Conservation (phyloP, 202 grass and related monocot genomes). For the Dendrocalamus latiflorus region DNA sequence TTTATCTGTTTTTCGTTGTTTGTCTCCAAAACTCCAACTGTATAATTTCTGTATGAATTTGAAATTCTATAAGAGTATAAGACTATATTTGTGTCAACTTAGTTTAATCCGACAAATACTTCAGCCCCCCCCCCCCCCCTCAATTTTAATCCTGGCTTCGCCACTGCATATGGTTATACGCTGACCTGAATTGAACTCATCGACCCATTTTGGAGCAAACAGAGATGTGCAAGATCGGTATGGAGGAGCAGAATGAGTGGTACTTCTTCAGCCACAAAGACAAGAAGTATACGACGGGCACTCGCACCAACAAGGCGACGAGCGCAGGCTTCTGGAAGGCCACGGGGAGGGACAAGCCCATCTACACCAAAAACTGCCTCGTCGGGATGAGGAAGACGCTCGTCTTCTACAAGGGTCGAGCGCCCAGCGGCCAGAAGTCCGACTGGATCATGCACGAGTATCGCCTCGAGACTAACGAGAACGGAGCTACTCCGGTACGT, state of each 20-base stretch:
- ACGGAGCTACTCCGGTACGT: slow-evolving; percentile 47
- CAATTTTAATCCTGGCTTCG: too few species aligned
- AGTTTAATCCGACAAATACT: too few species aligned
- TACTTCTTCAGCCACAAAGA: too few species aligned
- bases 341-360: slow-evolving; percentile 93
- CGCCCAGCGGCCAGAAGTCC: slow-evolving; percentile 86
- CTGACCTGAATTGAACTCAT: not conserved
- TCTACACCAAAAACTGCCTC: slow-evolving; percentile 69
- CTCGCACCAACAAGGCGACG: slow-evolving; percentile 82
- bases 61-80: too few species aligned
- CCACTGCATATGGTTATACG: not conserved
- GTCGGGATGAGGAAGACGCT: slow-evolving; percentile 90
- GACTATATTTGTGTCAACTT: too few species aligned
- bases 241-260: too few species aligned
- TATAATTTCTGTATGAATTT: too few species aligned
- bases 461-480: slow-evolving; percentile 84
- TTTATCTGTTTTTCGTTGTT: too few species aligned
- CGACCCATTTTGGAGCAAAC: not conserved
- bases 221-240: slow-evolving; percentile 83
- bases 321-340: slow-evolving; percentile 96
- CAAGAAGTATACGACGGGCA: too few species aligned
- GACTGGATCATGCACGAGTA: slow-evolving; percentile 99
- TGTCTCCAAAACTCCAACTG: too few species aligned
- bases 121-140: too few species aligned
- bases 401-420: slow-evolving; percentile 74